phyloP scores from a whole-genome alignment of 306 rosid species.

The Comarum palustre region DNA sequence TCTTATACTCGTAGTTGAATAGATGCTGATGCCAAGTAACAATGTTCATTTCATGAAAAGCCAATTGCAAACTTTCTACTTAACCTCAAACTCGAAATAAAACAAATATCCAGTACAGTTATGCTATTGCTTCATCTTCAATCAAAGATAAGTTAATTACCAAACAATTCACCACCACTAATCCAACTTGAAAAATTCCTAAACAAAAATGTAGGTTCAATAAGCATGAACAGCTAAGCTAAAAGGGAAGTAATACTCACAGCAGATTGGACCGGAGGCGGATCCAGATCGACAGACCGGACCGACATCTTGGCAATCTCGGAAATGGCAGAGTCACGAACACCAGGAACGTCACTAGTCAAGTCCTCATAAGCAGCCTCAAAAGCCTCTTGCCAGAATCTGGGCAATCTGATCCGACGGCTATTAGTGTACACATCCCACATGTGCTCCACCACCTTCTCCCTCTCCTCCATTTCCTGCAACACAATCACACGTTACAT shows the following conservation, averaged over 20 bases:
- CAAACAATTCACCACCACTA: not conserved
- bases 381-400: slow-evolving; percentile 93
- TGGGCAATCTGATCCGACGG: slow-evolving; percentile 83
- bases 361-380: slow-evolving; percentile 95
- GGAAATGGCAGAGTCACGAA: slow-evolving; percentile 67
- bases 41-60: not conserved
- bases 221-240: not conserved
- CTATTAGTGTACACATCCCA: slow-evolving; percentile 93
- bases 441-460: slow-evolving; percentile 95
- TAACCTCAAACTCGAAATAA: not conserved
- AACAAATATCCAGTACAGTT: not conserved
- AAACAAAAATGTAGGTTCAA: not conserved
- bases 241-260: slow-evolving; percentile 39
- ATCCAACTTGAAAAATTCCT: not conserved
- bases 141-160: not conserved
- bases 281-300: slow-evolving; percentile 70
- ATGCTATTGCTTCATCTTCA: not conserved
- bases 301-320: slow-evolving; percentile 97
- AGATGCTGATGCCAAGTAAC: not conserved
- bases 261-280: slow-evolving; percentile 68
- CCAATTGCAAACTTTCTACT: slow-evolving; percentile 1
- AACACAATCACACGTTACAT: slow-evolving; percentile 19
- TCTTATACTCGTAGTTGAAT: not conserved
- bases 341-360: slow-evolving; percentile 70
- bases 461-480: slow-evolving; percentile 99